Percentiles rank a stretch among this genome's conserved stretches.
Evolutionary conservation across 2,329 filamentous ascomycete species (phyloP).

Genomic region (Madurella fahalii): DNA sequence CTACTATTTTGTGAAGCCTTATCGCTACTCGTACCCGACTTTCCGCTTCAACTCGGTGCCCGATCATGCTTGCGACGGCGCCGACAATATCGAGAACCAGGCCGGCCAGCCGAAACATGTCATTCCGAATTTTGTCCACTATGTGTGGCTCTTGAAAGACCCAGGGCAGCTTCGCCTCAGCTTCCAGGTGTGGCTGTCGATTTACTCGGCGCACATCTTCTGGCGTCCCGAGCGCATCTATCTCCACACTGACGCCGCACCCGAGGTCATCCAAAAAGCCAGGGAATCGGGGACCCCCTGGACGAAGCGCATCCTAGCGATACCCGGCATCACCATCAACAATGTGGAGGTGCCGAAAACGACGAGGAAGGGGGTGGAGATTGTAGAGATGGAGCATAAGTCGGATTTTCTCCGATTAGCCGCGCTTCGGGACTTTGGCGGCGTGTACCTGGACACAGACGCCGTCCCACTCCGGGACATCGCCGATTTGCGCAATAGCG

Average conservation of each 20-base stretch:
- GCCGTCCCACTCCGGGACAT: slow-evolving; percentile 20
- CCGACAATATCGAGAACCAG: background rate
- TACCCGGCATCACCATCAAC: slow-evolving; percentile 22
- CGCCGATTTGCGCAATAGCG: slow-evolving; percentile 11
- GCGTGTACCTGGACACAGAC: slow-evolving; percentile 21
- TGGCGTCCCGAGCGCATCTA: slow-evolving; percentile 26
- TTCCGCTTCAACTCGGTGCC: background rate
- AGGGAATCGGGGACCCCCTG: slow-evolving; percentile 22
- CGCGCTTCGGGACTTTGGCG: slow-evolving; percentile 15
- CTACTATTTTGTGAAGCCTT: background rate
- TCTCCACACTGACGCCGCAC: slow-evolving; percentile 28
- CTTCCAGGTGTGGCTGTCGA: slow-evolving; percentile 26
- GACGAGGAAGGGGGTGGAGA: background rate
- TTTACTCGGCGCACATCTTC: slow-evolving; percentile 24
- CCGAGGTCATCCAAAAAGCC: slow-evolving; percentile 12
- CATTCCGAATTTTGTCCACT: slow-evolving; percentile 28
- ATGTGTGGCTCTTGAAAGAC: slow-evolving; percentile 25
- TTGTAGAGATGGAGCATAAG: slow-evolving; percentile 11
- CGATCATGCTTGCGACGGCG: background rate
- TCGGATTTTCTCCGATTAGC: slow-evolving; percentile 17
- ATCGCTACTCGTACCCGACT: background rate
- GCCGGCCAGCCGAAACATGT: background rate
- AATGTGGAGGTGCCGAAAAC: background rate
- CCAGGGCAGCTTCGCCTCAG: slow-evolving; percentile 15
- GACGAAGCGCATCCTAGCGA: slow-evolving; percentile 23